Evolutionary conservation across 1,139 yeast genomes (phyloP).

Genomic region (Taiozyma sp.): DNA sequence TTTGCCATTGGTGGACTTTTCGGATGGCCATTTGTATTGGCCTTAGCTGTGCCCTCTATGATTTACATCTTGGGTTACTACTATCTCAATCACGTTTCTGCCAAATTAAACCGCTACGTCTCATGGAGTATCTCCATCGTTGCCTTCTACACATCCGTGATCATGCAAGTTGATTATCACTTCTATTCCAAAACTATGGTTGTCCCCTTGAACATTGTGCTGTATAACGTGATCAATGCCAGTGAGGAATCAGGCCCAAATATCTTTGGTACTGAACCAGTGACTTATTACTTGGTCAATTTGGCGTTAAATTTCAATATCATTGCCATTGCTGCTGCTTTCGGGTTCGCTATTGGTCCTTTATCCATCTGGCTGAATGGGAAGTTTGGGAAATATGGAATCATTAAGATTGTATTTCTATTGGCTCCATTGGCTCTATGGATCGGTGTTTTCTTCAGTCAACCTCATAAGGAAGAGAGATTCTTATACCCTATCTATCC

Average conservation of each 20-base stretch:
- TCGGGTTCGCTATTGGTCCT: conserved; percentile 33
- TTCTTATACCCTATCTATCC: conserved; percentile 85
- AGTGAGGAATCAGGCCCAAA: conserved; percentile 75
- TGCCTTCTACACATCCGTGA: conserved; percentile 28
- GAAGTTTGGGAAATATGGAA: conserved; percentile 6
- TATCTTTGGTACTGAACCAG: conserved; percentile 87
- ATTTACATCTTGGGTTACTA: conserved; percentile 24
- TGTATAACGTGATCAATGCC: conserved; percentile 76
- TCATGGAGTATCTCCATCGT: conserved; percentile 27
- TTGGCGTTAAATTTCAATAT: conserved; percentile 69
- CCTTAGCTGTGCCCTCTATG: conserved; percentile 57
- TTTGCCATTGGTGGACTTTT: conserved; percentile 63
- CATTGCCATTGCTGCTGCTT: conserved; percentile 40
- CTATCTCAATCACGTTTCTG: conserved; percentile 16
- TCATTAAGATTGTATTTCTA: conserved; percentile 25
- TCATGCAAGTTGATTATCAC: conserved; percentile 52
- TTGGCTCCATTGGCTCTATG: conserved; percentile 52
- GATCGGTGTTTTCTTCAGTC: conserved; percentile 59
- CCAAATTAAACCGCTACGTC: conserved; percentile 11
- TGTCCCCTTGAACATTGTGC: conserved; percentile 78
- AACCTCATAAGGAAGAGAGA: conserved; percentile 93
- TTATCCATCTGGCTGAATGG: conserved; percentile 8
- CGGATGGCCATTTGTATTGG: conserved; percentile 91
- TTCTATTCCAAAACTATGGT: conserved; percentile 58
- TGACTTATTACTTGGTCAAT: conserved; percentile 65